Base-by-base conservation (phyloP, 169 alveolate species). In the Cryptosporidium sp. region DNA sequence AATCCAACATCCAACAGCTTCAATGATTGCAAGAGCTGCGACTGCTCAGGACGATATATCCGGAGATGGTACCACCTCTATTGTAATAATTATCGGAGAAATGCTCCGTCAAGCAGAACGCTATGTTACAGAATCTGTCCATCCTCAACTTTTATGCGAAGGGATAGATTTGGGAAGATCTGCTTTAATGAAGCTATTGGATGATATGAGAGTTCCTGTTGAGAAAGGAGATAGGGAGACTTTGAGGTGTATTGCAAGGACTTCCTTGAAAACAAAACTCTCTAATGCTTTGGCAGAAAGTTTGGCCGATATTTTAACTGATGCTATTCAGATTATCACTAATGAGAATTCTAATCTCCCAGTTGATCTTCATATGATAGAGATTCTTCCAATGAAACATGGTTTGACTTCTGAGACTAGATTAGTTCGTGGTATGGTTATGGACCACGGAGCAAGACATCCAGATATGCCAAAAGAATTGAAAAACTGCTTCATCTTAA, bases 1-100 rank as follows among this genome's bases (percentile, higher is more conserved):
- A 95, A 98, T 98, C 52, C 98, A 97, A 85, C 99, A 98, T 93
- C 99, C 99, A 8, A 98, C 99, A 7, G 99, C 99, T 14, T 97
- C 98, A 85, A 97, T 98, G 99, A 96, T 98, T 67, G 99, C 99
- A 48, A 93, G 99, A 80, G 99, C 99, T 23, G 98, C 99, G 29
- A 96, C 99, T 9, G 99, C 99, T 37, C 97, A 98, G 94, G 99
- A 98, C 93, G 99, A 98, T 71, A 97, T 97, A 31, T 97, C 98
- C 29, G 99, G 99, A 23, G 99, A 98, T 91, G 99, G 99, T 4
- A 97, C 99, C 35, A 97, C 99, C 48, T 95, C 99, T 42, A 97
- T 96, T 87, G 99, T 98, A 51, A 94, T 98, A 61, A 95, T 98
- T 86, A 97, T 98, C 33, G 98, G 99, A 56, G 99, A 97, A 70